These are phyloP conservation scores for Cercospora sp. DNA, from an alignment of 2,329 filamentous ascomycete genomes.

Conservation along the genomic window DNA sequence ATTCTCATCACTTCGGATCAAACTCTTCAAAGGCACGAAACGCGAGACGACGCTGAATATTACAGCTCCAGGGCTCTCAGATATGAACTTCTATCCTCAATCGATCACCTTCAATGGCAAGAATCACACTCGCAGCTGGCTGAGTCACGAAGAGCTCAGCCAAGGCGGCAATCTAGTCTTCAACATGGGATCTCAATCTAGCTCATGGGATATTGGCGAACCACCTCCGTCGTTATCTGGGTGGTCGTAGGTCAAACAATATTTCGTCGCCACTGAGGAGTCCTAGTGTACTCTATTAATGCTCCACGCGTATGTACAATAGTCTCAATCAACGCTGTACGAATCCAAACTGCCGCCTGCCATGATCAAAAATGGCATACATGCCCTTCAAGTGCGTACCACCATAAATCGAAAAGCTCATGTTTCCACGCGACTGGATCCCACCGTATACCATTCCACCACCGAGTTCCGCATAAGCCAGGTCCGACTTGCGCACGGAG, in stretches of 20 bases:
- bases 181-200: constrained; percentile 22
- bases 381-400: constrained; percentile 65
- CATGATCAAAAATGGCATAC: constrained; percentile 66
- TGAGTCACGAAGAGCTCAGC: constrained; percentile 22
- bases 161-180: constrained; percentile 27
- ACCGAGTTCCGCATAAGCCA: constrained; percentile 59
- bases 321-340: constrained; percentile 46
- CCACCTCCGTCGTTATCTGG: constrained; percentile 24
- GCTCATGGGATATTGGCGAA: constrained; percentile 27
- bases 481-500: constrained; percentile 62
- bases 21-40: constrained; percentile 23
- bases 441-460: constrained; percentile 62
- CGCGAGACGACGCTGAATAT: constrained; percentile 20
- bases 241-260: constrained; percentile 3
- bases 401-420: constrained; percentile 64
- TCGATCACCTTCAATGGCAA: constrained; percentile 23
- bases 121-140: constrained; percentile 24
- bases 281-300: background rate
- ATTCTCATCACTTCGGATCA: constrained; percentile 38
- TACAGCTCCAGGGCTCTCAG: constrained; percentile 17
- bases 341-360: constrained; percentile 60
- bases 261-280: too few relatives aligned
- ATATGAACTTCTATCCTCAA: constrained; percentile 24
- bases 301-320: background rate
- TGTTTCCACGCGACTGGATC: constrained; percentile 62